Evolutionary conservation across 2,329 filamentous ascomycete genomes (phyloP), one percentile per base, ranked within the genome.

Genomic region (Penicillium sp.): DNA sequence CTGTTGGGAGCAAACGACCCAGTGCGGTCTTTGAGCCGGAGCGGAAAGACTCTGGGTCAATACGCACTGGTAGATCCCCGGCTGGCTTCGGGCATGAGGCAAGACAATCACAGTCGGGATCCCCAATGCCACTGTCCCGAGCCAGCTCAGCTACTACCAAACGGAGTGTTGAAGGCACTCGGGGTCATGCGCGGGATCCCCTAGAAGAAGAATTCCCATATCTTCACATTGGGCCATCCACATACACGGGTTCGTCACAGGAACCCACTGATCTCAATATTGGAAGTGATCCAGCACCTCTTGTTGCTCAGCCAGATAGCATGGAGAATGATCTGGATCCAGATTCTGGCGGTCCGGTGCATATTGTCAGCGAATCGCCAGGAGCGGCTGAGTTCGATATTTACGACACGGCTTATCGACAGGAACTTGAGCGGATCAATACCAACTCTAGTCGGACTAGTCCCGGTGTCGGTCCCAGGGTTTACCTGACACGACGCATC

Each of bases 401-500:
- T 56, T 97, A 96, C 72, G 91, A 96, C 72, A 86, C 84, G 1
- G 93, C 93, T 0, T 97, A 96, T 71, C 86, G 90, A 68, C 85
- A 90, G 59, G 91, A 97, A 75, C 84, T 95, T 27, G 84, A 89
- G 57, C 84, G 88, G 16, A 93, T 97, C 66, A 74, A 78, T 61
- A 64, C 67, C 50, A 73, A 66, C n/a, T 63, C 71, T 19, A 69
- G 21, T 26, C 29, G 13, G 21, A 42, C 70, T 24, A 65, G 69
- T 26, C 68, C 68, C 14, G 77, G 79, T 55, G 72, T 76, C 26
- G 68, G 72, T 33, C 80, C 86, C 1, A 87, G 81, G 19, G 79
- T 90, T 16, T 89, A 88, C 64, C 69, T 83, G 24, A 84, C 76
- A 1, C 74, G 81, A 29, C 74, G 81, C 21, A 79, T 84, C 5